A percentile compares a stretch with the other conserved stretches of the same genome.
Evolutionary conservation across 2,329 filamentous ascomycete species (phyloP).

Genomic region (Decorospora gaudefroyi): DNA sequence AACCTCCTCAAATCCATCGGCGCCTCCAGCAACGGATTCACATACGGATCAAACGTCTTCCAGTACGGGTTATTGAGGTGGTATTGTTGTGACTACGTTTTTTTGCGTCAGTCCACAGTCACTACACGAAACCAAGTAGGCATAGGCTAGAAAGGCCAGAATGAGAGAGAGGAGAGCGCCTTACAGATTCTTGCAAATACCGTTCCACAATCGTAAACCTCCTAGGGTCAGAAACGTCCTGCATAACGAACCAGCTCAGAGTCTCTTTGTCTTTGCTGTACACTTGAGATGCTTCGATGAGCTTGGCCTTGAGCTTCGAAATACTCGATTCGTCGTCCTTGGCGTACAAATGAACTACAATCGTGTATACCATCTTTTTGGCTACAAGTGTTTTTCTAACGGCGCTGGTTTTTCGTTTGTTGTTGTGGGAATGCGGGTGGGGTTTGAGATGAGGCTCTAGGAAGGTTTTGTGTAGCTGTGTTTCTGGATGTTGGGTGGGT

Average conservation of each 20-base stretch:
- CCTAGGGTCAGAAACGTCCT: slow-evolving; percentile 68
- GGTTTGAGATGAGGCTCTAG: too few species aligned
- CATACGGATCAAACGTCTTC: slow-evolving; percentile 77
- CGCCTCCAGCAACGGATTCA: slow-evolving; percentile 68
- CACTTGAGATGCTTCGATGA: slow-evolving; percentile 73
- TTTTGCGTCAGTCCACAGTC: too few species aligned
- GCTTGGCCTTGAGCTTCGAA: slow-evolving; percentile 70
- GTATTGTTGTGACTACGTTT: slow-evolving; percentile 51
- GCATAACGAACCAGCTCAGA: slow-evolving; percentile 73
- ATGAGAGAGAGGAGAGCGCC: slow-evolving; percentile 31
- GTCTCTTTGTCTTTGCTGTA: slow-evolving; percentile 74
- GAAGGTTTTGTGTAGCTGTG: too few species aligned
- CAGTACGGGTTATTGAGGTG: slow-evolving; percentile 68
- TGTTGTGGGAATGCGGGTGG: background rate
- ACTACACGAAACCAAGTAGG: too few species aligned
- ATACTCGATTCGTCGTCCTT: slow-evolving; percentile 68
- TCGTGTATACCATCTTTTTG: slow-evolving; percentile 66
- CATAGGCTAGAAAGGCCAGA: background rate
- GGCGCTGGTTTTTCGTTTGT: background rate
- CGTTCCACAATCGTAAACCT: slow-evolving; percentile 77
- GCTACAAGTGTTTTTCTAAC: background rate
- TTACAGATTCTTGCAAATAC: slow-evolving; percentile 67
- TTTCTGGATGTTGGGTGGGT: background rate
- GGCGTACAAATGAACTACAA: slow-evolving; percentile 71
- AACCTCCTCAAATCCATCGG: slow-evolving; percentile 71